Base-by-base conservation (phyloP, 2,329 filamentous ascomycete species). In the Parastagonospora nodorum region DNA sequence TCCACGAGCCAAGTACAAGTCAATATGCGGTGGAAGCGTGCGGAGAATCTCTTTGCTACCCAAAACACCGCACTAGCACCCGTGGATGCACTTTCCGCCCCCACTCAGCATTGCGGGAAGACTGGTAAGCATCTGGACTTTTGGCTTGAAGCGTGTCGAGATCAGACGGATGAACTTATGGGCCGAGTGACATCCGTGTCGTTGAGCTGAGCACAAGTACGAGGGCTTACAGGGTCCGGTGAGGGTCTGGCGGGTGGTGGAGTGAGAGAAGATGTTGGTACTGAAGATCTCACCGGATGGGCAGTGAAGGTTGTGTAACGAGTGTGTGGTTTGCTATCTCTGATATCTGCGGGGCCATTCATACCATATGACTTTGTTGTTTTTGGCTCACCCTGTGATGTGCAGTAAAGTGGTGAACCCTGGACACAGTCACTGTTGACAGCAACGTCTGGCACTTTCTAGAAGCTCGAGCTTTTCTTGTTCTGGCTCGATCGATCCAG, bases 191-290 rank as follows among this genome's bases (percentile, higher is more conserved):
- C 35, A 48, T 19, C 37, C 35, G 38, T 28, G 5, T n/a, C 37
- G 27, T 41, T 48, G n/a, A 45, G 29, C 50, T 42, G 29, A 14
- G 39, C 29, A 33, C 41, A 15, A 39, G 19, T 38, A 35, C 39
- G 48, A 47, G 32, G 45, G 29, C 32, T 32, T 41, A 37, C 28
- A 33, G 16, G 6, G 7, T 50, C 55, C 55, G 55, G 55, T 58
- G 45, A 56, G 41, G 40, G 15, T 8, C 3, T 19, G 14, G 19
- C 19, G 36, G 4, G 19, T 38, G 14, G 19, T 15, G 19, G 16
- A 11, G 27, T 9, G 8, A 24, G 36, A 38, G 27, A 12, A 38
- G 8, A 38, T 15, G 9, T 10, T 15, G 8, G 4, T 38, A 5
- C 6, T 38, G 9, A 15, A 38, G 36, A 5, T 8, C 9, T 42